These are phyloP conservation scores for Pseudopithomyces chartarum DNA, from an alignment of 2,329 filamentous ascomycete genomes.

Conservation along the genomic window DNA sequence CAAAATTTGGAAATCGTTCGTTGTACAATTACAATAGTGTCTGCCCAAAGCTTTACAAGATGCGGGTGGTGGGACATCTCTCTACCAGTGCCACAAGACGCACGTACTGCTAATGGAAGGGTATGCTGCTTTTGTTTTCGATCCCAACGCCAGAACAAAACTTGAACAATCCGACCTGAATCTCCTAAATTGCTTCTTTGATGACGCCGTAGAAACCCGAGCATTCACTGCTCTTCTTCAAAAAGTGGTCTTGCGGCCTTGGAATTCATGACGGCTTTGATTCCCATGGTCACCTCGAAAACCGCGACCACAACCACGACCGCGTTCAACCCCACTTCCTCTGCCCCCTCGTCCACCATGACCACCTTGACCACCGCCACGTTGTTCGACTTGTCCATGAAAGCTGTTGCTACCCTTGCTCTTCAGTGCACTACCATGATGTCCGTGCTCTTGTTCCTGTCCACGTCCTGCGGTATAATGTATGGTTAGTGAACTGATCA, in stretches of 20 bases:
- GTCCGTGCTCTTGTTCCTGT: not conserved
- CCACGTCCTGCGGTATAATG: conserved; percentile 1
- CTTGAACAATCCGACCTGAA: not conserved
- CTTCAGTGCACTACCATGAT: not conserved
- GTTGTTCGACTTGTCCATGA: not conserved
- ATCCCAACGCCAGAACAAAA: conserved; percentile 1
- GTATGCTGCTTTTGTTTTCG: conserved; percentile 31
- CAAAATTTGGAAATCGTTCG: not conserved
- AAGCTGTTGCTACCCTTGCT: not conserved
- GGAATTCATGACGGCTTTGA: too few relatives aligned
- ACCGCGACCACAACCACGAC: conserved; percentile 1
- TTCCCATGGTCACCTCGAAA: conserved; percentile 2
- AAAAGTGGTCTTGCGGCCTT: not conserved
- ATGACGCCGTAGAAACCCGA: not conserved
- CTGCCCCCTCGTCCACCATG: not conserved
- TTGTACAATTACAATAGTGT: conserved; percentile 8
- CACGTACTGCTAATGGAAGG: conserved; percentile 16
- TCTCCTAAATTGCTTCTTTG: not conserved
- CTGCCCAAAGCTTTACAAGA: not conserved
- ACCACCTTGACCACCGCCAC: not conserved
- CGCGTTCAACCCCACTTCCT: not conserved
- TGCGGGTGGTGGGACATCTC: not conserved
- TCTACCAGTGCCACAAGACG: conserved; percentile 1
- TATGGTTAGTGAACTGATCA: not conserved
- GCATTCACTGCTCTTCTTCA: not conserved